phyloP scores from a whole-genome alignment of 75 land plant species.

The Larix kaempferi region DNA sequence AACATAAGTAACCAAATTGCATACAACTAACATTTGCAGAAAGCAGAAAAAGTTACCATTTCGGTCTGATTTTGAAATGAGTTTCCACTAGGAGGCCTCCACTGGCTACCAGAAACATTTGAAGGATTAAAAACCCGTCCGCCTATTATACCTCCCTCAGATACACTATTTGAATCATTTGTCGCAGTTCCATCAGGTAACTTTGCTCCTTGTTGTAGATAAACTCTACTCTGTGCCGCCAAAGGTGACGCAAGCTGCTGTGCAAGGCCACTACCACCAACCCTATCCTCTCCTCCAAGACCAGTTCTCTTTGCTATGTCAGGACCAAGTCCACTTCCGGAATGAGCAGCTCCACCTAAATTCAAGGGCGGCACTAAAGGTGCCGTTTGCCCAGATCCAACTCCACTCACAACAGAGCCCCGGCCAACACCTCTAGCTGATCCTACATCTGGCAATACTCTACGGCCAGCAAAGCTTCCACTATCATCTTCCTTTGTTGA shows the following conservation, averaged over 20 bases:
- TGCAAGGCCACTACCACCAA: slow-evolving; percentile 41
- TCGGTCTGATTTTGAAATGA: slow-evolving; percentile 70
- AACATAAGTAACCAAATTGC: neutral
- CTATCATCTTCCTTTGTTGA: slow-evolving; percentile 64
- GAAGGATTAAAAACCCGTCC: slow-evolving; percentile 54
- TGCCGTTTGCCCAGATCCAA: slow-evolving; percentile 38
- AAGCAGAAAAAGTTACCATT: slow-evolving; percentile 35
- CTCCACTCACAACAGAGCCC: slow-evolving; percentile 22
- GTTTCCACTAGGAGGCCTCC: slow-evolving; percentile 78
- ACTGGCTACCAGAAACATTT: slow-evolving; percentile 68
- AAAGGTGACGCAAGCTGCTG: slow-evolving; percentile 53
- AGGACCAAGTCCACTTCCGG: slow-evolving; percentile 39
- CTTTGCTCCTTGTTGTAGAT: slow-evolving; percentile 43
- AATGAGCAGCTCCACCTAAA: slow-evolving; percentile 24
- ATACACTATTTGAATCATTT: slow-evolving; percentile 33
- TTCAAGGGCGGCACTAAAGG: slow-evolving; percentile 18
- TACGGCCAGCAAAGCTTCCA: slow-evolving; percentile 41
- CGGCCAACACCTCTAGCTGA: slow-evolving; percentile 43
- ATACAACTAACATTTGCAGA: slow-evolving; percentile 3
- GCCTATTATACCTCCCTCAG: slow-evolving; percentile 49
- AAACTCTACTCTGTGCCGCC: slow-evolving; percentile 32
- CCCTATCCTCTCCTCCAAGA: slow-evolving; percentile 61
- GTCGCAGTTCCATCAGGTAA: slow-evolving; percentile 31
- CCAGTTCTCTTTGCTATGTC: slow-evolving; percentile 53
- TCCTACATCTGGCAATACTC: slow-evolving; percentile 49